Evolutionary conservation across 2,329 filamentous ascomycete genomes (phyloP).

Genomic region (Trichoderma aggressivum): DNA sequence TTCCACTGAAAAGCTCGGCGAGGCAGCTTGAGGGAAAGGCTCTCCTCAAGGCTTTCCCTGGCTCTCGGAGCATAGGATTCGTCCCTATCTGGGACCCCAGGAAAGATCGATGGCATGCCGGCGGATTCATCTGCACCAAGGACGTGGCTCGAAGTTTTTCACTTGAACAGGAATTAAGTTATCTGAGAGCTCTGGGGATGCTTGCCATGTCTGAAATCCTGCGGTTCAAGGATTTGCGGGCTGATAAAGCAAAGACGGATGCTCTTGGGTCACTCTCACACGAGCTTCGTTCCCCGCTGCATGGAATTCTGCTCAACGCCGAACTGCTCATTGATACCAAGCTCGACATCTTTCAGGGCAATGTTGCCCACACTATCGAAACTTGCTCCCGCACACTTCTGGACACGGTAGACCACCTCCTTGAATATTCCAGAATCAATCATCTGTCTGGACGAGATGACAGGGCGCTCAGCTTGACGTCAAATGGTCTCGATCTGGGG

Average conservation of each 20-base stretch:
- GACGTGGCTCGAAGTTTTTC: constrained; percentile 43
- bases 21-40: constrained; percentile 24
- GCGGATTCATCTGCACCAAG: constrained; percentile 48
- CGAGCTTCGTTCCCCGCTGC: constrained; percentile 58
- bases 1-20: neutral
- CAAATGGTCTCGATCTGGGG: neutral
- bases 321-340: constrained; percentile 53
- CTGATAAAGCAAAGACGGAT: constrained; percentile 52
- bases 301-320: constrained; percentile 54
- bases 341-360: constrained; percentile 44
- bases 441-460: constrained; percentile 26
- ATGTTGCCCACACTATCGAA: constrained; percentile 48
- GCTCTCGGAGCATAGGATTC: constrained; percentile 44
- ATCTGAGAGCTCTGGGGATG: constrained; percentile 50
- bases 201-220: constrained; percentile 56
- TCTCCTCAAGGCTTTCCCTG: constrained; percentile 38
- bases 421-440: constrained; percentile 55
- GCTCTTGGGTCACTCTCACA: constrained; percentile 60
- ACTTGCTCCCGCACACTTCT: constrained; percentile 50
- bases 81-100: constrained; percentile 48
- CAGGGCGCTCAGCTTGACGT: neutral
- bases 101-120: constrained; percentile 47
- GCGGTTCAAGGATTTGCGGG: constrained; percentile 37
- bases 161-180: constrained; percentile 47
- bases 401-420: constrained; percentile 52